Evolutionary conservation across 306 rosid species (phyloP).

Genomic region (Clitoria ternatea): DNA sequence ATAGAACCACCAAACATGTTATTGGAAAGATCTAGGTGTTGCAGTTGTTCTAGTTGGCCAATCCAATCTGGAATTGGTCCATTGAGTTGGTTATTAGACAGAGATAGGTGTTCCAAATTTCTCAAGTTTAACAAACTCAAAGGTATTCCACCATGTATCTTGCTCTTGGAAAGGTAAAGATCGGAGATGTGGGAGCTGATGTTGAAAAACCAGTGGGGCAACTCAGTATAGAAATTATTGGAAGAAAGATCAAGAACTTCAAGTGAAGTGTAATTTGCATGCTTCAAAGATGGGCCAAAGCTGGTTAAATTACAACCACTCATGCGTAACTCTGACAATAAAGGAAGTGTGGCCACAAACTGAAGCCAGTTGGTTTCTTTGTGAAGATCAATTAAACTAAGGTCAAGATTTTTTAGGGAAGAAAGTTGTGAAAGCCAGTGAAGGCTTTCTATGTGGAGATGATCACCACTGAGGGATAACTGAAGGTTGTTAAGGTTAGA

Average conservation of each 20-base stretch:
- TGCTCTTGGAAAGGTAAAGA: background rate
- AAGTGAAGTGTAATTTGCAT: constrained; percentile 1
- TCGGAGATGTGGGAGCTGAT: background rate
- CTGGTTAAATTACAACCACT: background rate
- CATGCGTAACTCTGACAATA: background rate
- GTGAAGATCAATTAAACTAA: background rate
- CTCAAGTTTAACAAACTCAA: background rate
- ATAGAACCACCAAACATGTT: background rate
- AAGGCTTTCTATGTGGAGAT: background rate
- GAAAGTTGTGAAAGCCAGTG: background rate
- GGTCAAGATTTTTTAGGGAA: background rate
- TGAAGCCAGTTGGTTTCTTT: background rate
- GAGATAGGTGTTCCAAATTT: background rate
- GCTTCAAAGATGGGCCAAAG: background rate
- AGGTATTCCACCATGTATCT: background rate
- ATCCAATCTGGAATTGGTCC: background rate
- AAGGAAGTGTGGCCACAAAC: background rate
- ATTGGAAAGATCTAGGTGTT: background rate
- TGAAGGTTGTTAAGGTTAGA: background rate
- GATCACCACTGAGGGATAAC: background rate
- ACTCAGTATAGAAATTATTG: background rate
- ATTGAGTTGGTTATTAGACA: background rate
- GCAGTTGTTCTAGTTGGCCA: background rate
- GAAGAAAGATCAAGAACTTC: background rate
- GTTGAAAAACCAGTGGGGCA: background rate